These are phyloP conservation scores for Cryptococcus amylolentus DNA, from an alignment of 1,284 basidiomycete genomes.

Conservation along the genomic window DNA sequence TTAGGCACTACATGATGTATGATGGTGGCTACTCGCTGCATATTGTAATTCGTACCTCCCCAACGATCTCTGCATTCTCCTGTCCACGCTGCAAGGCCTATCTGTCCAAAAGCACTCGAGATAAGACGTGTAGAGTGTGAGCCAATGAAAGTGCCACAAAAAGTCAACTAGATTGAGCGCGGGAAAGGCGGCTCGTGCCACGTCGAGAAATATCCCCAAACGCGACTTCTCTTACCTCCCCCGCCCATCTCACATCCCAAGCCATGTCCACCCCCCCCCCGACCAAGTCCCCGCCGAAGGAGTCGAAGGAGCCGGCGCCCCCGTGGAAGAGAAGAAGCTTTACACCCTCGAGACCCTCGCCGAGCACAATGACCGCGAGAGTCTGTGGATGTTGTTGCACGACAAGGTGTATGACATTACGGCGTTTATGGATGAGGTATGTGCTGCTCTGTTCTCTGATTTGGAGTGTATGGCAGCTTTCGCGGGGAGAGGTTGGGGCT, in stretches of 20 bases:
- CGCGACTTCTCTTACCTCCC: background rate
- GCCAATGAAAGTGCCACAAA: slow-evolving; percentile 18
- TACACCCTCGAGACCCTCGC: slow-evolving; percentile 56
- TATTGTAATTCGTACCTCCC: background rate
- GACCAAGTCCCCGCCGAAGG: slow-evolving; percentile 5
- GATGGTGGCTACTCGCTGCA: slow-evolving; percentile 14
- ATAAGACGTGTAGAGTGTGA: background rate
- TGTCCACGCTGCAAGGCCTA: too few relatives aligned
- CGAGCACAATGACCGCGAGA: slow-evolving; percentile 67
- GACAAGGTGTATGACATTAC: slow-evolving; percentile 92
- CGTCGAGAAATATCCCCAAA: background rate
- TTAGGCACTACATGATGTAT: slow-evolving; percentile 22
- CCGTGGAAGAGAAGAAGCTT: background rate
- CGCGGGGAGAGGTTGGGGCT: background rate
- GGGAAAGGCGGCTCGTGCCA: background rate
- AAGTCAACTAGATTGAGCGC: slow-evolving; percentile 3
- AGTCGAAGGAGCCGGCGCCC: background rate
- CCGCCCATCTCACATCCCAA: background rate
- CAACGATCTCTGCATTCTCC: background rate
- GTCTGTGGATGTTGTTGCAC: slow-evolving; percentile 73
- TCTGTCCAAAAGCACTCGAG: too few relatives aligned
- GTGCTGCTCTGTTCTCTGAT: slow-evolving; percentile 21
- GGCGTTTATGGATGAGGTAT: slow-evolving; percentile 93
- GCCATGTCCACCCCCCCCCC: background rate
- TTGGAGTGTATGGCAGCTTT: too few relatives aligned